phyloP scores from a whole-genome alignment of 2,329 filamentous ascomycete species.

The Aspergillus fumigatus region DNA sequence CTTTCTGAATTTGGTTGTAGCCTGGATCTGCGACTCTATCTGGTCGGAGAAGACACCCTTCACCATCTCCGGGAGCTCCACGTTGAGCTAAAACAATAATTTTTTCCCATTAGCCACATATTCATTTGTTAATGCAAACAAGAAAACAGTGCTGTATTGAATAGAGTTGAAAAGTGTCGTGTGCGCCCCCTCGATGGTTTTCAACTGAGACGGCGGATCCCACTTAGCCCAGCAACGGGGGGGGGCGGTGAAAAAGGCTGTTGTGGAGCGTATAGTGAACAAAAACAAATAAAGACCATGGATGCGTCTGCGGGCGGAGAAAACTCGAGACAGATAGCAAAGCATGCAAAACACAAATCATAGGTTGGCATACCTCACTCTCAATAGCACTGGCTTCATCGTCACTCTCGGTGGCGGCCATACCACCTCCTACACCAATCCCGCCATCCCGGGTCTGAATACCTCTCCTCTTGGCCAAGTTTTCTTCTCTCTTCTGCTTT shows the following conservation, averaged over 20 bases:
- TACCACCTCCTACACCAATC: conserved; percentile 53
- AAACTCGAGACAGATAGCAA: conserved; percentile 1
- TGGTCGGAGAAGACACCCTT: conserved; percentile 97
- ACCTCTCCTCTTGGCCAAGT: conserved; percentile 94
- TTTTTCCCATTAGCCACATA: conserved; percentile 16
- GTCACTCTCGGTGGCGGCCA: conserved; percentile 91
- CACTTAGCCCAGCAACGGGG: conserved; percentile 15
- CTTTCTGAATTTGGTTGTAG: conserved; percentile 98
- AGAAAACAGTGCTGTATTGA: not conserved
- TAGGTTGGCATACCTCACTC: conserved; percentile 70
- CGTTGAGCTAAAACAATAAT: conserved; percentile 66
- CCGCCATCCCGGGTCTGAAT: conserved; percentile 72
- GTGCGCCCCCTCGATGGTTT: not conserved
- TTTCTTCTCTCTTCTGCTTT: conserved; percentile 98
- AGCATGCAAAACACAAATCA: conserved; percentile 11
- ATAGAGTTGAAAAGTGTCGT: not conserved
- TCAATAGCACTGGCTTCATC: conserved; percentile 94
- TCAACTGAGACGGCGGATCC: not conserved
- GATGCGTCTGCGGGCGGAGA: not conserved
- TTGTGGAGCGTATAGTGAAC: conserved; percentile 16
- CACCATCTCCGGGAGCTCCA: conserved; percentile 98
- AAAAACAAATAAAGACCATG: conserved; percentile 23
- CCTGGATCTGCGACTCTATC: conserved; percentile 95
- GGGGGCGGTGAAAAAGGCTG: conserved; percentile 34
- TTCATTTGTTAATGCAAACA: conserved; percentile 1